phyloP scores from a whole-genome alignment of 177 flowering plant species.

The Telopea speciosissima region DNA sequence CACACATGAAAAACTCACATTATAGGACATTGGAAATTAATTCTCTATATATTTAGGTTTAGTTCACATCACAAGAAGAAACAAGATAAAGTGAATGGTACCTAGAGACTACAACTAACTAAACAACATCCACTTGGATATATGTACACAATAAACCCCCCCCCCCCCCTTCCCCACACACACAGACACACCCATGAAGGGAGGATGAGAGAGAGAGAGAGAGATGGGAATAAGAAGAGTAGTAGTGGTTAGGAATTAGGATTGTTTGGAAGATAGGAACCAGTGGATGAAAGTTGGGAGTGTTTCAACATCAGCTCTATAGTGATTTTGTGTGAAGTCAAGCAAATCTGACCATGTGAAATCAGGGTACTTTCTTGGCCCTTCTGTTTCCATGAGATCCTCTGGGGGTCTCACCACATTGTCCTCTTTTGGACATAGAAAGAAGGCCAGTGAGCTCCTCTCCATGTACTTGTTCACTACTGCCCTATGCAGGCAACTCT shows the following conservation, averaged over 20 bases:
- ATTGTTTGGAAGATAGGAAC: conserved; percentile 22
- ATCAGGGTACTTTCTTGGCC: conserved; percentile 54
- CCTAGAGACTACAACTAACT: not conserved
- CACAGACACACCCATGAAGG: too few species aligned
- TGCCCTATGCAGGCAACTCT: conserved; percentile 75
- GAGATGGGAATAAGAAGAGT: not conserved
- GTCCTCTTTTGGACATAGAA: conserved; percentile 59
- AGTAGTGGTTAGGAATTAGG: not conserved
- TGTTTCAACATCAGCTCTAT: conserved; percentile 49
- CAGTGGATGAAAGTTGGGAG: conserved; percentile 50
- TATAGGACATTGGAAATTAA: too few species aligned
- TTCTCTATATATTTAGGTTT: too few species aligned
- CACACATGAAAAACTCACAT: too few species aligned
- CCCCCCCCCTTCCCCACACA: too few species aligned
- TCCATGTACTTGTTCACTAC: conserved; percentile 47
- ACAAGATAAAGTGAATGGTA: too few species aligned
- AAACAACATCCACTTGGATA: not conserved
- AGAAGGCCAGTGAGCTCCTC: conserved; percentile 60
- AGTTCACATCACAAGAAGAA: too few species aligned
- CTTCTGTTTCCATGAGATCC: conserved; percentile 31
- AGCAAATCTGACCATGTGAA: conserved; percentile 62
- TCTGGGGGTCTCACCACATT: conserved; percentile 57
- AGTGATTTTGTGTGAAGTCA: conserved; percentile 53
- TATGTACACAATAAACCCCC: not conserved
- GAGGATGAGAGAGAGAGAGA: too few species aligned